Evolutionary conservation across 164 flowering plant species (phyloP), one percentile per base, ranked within the genome.

Genomic region (Aristolochia californica): DNA sequence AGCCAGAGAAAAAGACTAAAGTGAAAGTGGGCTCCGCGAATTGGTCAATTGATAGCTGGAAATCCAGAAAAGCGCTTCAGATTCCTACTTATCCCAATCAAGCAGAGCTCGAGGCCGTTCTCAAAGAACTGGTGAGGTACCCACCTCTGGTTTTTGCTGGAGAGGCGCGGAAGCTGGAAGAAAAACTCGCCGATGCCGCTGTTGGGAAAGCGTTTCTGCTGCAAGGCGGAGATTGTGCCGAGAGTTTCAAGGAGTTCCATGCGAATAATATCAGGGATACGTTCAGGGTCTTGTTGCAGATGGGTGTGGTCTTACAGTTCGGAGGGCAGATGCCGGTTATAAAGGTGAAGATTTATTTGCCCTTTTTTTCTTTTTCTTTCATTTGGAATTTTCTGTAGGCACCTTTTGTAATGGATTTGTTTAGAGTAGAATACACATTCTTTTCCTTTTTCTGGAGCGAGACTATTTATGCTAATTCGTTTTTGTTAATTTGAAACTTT

Each of bases 141-240:
- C 83, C 80, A 2, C 80, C 80, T 0, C 44, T 78, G 15, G 80
- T 78, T 5, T 76, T 78, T 49, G 78, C 83, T 5, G 80, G 83
- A 0, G 83, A 78, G 65, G 78, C 83, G 9, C 57, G 83, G 58
- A 72, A 66, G n/a, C 72, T 78, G 58, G 80, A 78, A 62, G 80
- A 76, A 56, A 67, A 61, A 20, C 68, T 78, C 9, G 83, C 77
- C 3, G 40, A 63, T 3, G 82, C 82, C 11, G 80, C 82, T 4
- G 63, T 76, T 0, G 82, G 80, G 14, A 71, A 72, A 54, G 83
- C 83, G 22, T 78, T 78, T 34, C 45, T 78, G 52, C 69, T 78
- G 7, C 83, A 76, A 55, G 79, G 82, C 5, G 82, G 82, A 0
- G 79, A 78, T 60, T 77, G 81, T 55, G 78, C 81, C 0, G 81